Evolutionary conservation across 805 yeast genomes (phyloP).

Genomic region (Pichia thaimueangensis): DNA sequence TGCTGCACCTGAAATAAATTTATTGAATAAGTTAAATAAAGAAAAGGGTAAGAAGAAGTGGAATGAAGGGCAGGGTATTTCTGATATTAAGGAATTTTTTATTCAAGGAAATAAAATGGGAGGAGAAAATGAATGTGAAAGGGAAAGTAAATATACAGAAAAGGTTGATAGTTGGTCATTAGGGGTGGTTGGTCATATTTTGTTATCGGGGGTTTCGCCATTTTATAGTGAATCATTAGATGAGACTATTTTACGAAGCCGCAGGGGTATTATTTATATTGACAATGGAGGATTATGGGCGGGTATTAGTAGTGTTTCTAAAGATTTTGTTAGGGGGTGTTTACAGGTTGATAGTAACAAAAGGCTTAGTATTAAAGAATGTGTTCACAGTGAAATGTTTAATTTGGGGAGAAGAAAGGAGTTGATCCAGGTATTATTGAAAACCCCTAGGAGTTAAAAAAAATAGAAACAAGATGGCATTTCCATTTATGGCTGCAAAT

Average conservation of each 20-base stretch:
- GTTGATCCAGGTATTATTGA: conserved; percentile 1
- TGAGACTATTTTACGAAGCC: conserved; percentile 36
- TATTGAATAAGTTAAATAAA: conserved; percentile 15
- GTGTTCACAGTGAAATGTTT: conserved; percentile 7
- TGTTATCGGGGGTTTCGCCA: conserved; percentile 60
- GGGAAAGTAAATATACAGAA: conserved; percentile 32
- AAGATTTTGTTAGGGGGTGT: conserved; percentile 38
- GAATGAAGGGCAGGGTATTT: neutral
- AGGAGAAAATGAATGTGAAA: conserved; percentile 35
- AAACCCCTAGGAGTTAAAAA: neutral
- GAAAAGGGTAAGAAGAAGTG: neutral
- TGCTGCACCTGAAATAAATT: conserved; percentile 65
- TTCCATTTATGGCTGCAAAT: no score
- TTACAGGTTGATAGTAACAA: conserved; percentile 33
- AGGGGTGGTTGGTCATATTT: conserved; percentile 53
- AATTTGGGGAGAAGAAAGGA: conserved; percentile 3
- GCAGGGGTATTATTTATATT: conserved; percentile 35
- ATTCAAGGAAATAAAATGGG: conserved; percentile 25
- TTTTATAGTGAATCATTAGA: conserved; percentile 43
- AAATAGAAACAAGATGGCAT: no score
- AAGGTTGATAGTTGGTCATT: conserved; percentile 69
- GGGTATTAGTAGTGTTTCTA: conserved; percentile 27
- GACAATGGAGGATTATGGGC: conserved; percentile 35
- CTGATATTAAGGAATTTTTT: conserved; percentile 8
- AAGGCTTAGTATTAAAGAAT: conserved; percentile 6